Base-by-base conservation (phyloP, 2,329 filamentous ascomycete genomes). In the Ramichloridium luteum region DNA sequence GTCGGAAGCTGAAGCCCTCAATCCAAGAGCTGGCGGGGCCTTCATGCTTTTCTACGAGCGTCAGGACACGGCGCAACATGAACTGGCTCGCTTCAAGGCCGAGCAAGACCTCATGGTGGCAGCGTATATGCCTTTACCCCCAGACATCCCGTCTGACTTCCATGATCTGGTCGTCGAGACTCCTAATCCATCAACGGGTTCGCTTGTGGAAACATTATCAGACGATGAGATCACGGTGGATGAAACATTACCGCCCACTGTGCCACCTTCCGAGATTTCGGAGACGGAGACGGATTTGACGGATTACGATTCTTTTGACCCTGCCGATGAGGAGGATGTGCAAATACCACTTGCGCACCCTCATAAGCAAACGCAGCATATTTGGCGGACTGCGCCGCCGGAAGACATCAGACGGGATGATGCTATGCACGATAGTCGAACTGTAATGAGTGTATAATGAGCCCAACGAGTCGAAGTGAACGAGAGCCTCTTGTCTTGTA, bases 1-100 rank as follows among this genome's bases (percentile, higher is more conserved):
- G 14, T 71, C 71, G 13, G 82, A 93, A 52, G 68, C 77, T 8
- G 68, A 70, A 16, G 81, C 93, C 1, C 61, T 90, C 30, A 68
- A 66, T 2, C 78, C 93, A 45, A 23, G 20, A 8, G 20, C 20
- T 23, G 76, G 76, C 0, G 84, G 83, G 2, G 88, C 86, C 0
- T 96, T 96, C 52, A 96, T 98, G 88, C 68, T 96, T 1, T 96
- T 96, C 55, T 98, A 96, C 54, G 88, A 98, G 53, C 73, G 72
- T 28, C 12, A n/a, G 25, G 25, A 5, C n/a, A 13, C 12, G 25
- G 25, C n/a, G 6, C 15, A n/a, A n/a, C 12, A 5, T 27, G 25
- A 27, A n/a, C 5, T 27, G 5, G 6, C 25, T 5, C 25, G 20
- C 8, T 8, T n/a, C 10, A 12, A 30, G 10, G 15, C 17, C n/a